Conservation (phyloP, 306 rosid species). For the Cicer arietinum region DNA sequence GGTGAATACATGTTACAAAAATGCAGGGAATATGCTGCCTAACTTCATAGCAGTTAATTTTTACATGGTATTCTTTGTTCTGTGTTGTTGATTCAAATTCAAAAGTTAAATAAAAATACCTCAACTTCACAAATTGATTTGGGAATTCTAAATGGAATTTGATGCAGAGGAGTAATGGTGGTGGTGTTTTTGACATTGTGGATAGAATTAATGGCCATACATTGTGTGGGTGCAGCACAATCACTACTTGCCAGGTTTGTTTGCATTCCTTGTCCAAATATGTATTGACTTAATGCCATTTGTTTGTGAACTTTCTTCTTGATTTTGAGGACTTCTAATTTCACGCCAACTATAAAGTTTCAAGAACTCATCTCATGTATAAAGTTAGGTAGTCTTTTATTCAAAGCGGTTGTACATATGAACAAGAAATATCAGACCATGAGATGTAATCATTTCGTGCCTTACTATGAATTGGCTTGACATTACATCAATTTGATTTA, state of each 20-base stretch:
- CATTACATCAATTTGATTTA: conserved; percentile 15
- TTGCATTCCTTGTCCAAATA: conserved; percentile 39
- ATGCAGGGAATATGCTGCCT: conserved; percentile 82
- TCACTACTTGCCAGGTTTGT: conserved; percentile 88
- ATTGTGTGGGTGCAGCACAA: conserved; percentile 81
- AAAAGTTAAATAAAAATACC: not conserved
- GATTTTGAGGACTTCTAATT: not conserved
- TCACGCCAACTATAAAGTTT: conserved; percentile 10
- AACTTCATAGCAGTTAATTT: conserved; percentile 89
- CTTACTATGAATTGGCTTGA: not conserved
- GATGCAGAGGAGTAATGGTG: conserved; percentile 96
- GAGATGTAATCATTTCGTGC: conserved; percentile 3
- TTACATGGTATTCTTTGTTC: conserved; percentile 76
- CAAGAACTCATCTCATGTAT: not conserved
- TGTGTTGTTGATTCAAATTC: conserved; percentile 9
- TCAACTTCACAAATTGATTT: conserved; percentile 27
- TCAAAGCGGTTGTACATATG: not conserved
- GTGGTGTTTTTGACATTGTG: conserved; percentile 80
- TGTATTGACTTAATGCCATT: conserved; percentile 29
- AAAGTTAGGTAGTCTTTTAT: conserved; percentile 1
- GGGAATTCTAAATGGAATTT: conserved; percentile 45
- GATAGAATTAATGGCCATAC: conserved; percentile 82
- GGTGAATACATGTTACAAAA: conserved; percentile 86
- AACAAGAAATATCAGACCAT: conserved; percentile 16
- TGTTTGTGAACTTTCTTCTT: conserved; percentile 37